Evolutionary conservation across 177 flowering plant genomes (phyloP).

Genomic region (Vitis hybrid): DNA sequence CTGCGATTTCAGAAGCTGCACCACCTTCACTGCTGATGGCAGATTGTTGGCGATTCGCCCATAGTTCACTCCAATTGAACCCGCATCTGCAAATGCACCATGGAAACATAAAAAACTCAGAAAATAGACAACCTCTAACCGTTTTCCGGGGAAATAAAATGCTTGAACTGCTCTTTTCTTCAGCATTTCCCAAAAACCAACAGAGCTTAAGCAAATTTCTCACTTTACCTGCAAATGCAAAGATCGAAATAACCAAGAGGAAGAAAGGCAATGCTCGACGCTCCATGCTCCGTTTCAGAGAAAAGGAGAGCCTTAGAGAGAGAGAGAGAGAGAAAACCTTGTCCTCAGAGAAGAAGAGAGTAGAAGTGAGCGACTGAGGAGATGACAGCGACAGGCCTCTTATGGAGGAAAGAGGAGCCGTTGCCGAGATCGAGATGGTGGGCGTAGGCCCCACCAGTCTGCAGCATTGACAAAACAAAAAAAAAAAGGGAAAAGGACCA

Average conservation of each 20-base stretch:
- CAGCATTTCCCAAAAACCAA: too few relatives aligned
- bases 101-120: neutral
- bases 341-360: neutral
- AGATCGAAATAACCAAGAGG: neutral
- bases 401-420: neutral
- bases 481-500: neutral
- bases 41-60: constrained; percentile 47
- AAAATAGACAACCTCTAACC: neutral
- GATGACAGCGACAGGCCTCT: neutral
- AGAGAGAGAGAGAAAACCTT: neutral
- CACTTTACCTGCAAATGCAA: constrained; percentile 4
- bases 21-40: constrained; percentile 43
- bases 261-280: neutral
- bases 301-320: neutral
- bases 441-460: constrained; percentile 11
- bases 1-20: constrained; percentile 40
- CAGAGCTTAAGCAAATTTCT: neutral
- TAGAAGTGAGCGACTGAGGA: neutral
- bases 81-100: constrained; percentile 21
- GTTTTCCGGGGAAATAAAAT: neutral
- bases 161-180: neutral
- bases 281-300: constrained; percentile 8
- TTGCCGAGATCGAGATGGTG: constrained; percentile 10
- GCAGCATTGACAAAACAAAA: constrained; percentile 9
- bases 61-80: constrained; percentile 49